Percentiles rank a stretch among this genome's conserved stretches.
Conservation (phyloP, 441 rosid genomes). For the Breynia disticha region DNA sequence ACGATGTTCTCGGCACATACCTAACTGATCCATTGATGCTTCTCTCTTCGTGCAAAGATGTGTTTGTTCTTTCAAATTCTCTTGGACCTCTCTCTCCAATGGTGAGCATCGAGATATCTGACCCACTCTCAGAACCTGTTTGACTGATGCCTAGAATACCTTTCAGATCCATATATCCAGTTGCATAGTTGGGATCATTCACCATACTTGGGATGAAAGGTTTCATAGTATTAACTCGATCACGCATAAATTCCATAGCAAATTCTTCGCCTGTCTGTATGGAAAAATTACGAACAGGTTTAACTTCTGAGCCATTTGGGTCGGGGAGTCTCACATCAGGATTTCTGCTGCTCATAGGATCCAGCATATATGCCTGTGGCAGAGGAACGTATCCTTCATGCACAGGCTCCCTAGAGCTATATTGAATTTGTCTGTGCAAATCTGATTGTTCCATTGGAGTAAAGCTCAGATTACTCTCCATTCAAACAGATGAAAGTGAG, state of each 20-base stretch:
- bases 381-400: conserved; percentile 33
- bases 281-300: conserved; percentile 73
- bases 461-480: conserved; percentile 20
- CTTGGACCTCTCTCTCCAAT: conserved; percentile 37
- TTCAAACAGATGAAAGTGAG: conserved; percentile 10
- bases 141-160: conserved; percentile 57
- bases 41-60: conserved; percentile 37
- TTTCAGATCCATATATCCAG: conserved; percentile 56
- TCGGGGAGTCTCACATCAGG: conserved; percentile 34
- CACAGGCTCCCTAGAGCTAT: conserved; percentile 39
- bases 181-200: conserved; percentile 42
- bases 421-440: conserved; percentile 29
- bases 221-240: conserved; percentile 49
- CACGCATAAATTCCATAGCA: conserved; percentile 87
- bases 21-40: conserved; percentile 37
- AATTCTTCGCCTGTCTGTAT: conserved; percentile 98
- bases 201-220: conserved; percentile 34
- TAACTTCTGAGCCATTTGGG: conserved; percentile 39
- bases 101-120: conserved; percentile 41
- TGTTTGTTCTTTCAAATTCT: conserved; percentile 45
- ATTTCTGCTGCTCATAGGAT: conserved; percentile 36
- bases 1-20: conserved; percentile 34
- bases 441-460: conserved; percentile 43
- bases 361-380: conserved; percentile 38
- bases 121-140: conserved; percentile 58